Conservation (phyloP, 257 asterid genomes). For the Solanum habrochaites region DNA sequence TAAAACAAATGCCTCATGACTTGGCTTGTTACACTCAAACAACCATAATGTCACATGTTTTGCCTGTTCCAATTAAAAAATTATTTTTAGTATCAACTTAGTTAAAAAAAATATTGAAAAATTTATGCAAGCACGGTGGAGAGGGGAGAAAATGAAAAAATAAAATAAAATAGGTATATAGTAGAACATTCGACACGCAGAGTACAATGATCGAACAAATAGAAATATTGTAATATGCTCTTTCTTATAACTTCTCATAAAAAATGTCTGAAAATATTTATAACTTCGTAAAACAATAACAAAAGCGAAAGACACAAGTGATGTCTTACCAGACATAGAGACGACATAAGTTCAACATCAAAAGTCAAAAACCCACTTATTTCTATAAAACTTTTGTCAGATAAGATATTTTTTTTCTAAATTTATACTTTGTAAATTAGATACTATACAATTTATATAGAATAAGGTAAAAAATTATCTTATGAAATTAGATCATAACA, state of each 20-base stretch:
- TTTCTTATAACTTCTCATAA: neutral
- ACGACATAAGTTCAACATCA: neutral
- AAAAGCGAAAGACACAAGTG: no score
- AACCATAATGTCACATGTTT: slow-evolving; percentile 66
- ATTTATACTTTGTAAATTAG: neutral
- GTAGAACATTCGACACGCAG: neutral
- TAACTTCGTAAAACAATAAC: no score
- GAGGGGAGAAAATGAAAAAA: no score
- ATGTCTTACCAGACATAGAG: no score
- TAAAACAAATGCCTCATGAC: slow-evolving; percentile 64
- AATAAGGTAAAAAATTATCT: neutral
- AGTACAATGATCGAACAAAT: no score
- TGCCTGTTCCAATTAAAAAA: slow-evolving; percentile 30
- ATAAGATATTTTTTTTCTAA: neutral
- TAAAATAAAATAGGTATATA: no score
- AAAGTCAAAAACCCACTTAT: neutral
- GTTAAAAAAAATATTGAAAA: no score
- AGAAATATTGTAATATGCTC: neutral
- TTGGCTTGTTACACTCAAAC: slow-evolving; percentile 80
- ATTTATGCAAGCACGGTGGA: no score
- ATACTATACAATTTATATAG: neutral
- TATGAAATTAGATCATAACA: neutral
- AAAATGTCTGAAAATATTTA: no score
- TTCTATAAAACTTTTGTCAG: neutral
- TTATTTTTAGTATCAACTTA: no score